Evolutionary conservation across 805 yeast genomes (phyloP).

Genomic region (Candida xyloterini): DNA sequence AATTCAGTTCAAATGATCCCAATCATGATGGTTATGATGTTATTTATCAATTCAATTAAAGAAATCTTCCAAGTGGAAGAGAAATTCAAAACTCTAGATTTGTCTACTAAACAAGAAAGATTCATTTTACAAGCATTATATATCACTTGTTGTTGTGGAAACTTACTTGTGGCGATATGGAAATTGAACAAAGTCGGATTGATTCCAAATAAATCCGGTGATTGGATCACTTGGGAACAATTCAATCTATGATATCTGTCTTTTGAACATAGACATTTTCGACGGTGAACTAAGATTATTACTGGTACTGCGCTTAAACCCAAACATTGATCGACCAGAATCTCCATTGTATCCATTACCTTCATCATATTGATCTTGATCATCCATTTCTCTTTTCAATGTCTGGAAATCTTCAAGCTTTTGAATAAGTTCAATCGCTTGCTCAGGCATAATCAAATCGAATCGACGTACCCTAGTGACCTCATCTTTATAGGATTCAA

Average conservation of each 20-base stretch:
- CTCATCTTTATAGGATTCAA: constrained; percentile 61
- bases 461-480: constrained; percentile 59
- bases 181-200: constrained; percentile 86
- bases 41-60: constrained; percentile 72
- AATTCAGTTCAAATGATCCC: constrained; percentile 86
- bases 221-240: constrained; percentile 88
- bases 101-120: constrained; percentile 24
- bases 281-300: constrained; percentile 17
- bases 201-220: constrained; percentile 81
- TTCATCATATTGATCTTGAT: constrained; percentile 6
- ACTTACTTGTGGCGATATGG: constrained; percentile 76
- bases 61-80: constrained; percentile 59
- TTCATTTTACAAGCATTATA: constrained; percentile 27
- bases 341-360: constrained; percentile 13
- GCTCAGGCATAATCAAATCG: constrained; percentile 71
- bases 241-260: constrained; percentile 21
- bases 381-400: constrained; percentile 16
- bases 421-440: constrained; percentile 57
- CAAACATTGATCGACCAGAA: constrained; percentile 26
- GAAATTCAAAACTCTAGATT: constrained; percentile 42
- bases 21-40: constrained; percentile 82
- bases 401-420: constrained; percentile 43
- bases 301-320: constrained; percentile 24
- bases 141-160: constrained; percentile 42
- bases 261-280: constrained; percentile 19